Evolutionary conservation across 805 yeast genomes (phyloP).

Genomic region (Huiozyma naganishii): DNA sequence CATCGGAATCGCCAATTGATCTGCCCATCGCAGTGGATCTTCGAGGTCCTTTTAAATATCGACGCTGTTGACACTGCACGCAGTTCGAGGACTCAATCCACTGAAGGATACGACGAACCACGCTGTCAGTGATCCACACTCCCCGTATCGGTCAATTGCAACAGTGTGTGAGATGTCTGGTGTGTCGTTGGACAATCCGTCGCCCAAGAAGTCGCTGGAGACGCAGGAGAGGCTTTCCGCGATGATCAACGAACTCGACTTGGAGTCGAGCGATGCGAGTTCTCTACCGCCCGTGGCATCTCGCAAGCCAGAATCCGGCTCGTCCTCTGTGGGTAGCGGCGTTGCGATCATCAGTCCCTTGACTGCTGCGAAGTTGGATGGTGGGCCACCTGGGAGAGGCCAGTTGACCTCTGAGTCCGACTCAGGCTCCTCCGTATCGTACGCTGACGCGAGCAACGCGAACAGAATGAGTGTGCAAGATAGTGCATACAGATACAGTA

Average conservation of each 20-base stretch:
- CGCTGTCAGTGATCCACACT: too few species aligned
- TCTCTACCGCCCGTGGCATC: background rate
- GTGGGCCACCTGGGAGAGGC: constrained; percentile 4
- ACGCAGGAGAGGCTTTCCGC: constrained; percentile 4
- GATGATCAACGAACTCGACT: constrained; percentile 1
- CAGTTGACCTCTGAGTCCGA: constrained; percentile 1
- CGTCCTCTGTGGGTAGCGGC: background rate
- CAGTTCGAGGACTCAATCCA: too few species aligned
- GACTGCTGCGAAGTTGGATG: background rate
- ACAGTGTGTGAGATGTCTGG: too few species aligned
- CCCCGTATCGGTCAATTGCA: too few species aligned
- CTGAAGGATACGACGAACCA: too few species aligned
- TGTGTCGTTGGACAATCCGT: too few species aligned
- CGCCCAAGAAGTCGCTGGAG: constrained; percentile 1
- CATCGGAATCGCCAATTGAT: too few species aligned
- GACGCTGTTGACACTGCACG: too few species aligned
- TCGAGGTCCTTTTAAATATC: too few species aligned
- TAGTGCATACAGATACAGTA: constrained; percentile 12
- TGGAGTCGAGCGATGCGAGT: background rate
- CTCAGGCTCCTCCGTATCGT: background rate
- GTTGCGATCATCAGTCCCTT: background rate
- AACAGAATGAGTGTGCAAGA: background rate
- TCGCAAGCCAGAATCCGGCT: background rate
- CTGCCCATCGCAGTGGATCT: too few species aligned
- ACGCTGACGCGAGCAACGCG: background rate